Percentiles rank a stretch among this genome's conserved stretches.
These are phyloP conservation scores for Podila minutissima DNA, from an alignment of 192 early-diverging fungal species.

Conservation along the genomic window DNA sequence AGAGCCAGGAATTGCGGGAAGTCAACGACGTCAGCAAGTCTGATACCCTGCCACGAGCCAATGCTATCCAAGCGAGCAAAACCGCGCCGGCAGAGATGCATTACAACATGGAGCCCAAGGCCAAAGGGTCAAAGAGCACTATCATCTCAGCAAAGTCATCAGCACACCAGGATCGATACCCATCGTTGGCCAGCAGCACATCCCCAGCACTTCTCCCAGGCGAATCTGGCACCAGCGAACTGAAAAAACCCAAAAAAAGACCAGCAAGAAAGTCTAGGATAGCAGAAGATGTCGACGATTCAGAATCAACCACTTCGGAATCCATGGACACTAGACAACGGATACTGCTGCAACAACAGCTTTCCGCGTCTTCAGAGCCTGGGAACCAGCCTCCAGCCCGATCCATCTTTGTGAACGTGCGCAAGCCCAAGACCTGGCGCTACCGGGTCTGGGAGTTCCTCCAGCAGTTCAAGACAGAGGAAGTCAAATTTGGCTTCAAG, in stretches of 20 bases:
- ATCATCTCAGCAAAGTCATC: conserved; percentile 7
- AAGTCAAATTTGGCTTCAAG: conserved; percentile 62
- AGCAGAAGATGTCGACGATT: not conserved
- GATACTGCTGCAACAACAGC: not conserved
- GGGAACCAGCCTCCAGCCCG: not conserved
- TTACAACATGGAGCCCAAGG: not conserved
- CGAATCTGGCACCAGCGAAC: not conserved
- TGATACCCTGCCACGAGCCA: conserved; percentile 12
- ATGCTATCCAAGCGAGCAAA: not conserved
- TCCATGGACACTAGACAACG: not conserved
- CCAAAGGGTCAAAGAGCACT: not conserved
- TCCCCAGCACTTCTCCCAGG: conserved; percentile 7
- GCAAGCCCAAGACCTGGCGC: conserved; percentile 33
- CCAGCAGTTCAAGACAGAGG: conserved; percentile 51
- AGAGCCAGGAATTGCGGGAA: not conserved
- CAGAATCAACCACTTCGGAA: not conserved
- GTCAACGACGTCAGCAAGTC: conserved; percentile 13
- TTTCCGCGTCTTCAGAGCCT: not conserved
- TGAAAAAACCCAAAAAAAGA: not conserved
- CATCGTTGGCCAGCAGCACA: conserved; percentile 23
- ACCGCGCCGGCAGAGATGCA: conserved; percentile 25
- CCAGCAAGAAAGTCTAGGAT: not conserved
- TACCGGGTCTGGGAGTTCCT: conserved; percentile 53
- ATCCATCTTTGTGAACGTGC: conserved; percentile 24
- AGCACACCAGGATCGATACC: conserved; percentile 22